Base-by-base conservation (phyloP, 768 basidiomycete species). In the Xerocomellus intermedius region DNA sequence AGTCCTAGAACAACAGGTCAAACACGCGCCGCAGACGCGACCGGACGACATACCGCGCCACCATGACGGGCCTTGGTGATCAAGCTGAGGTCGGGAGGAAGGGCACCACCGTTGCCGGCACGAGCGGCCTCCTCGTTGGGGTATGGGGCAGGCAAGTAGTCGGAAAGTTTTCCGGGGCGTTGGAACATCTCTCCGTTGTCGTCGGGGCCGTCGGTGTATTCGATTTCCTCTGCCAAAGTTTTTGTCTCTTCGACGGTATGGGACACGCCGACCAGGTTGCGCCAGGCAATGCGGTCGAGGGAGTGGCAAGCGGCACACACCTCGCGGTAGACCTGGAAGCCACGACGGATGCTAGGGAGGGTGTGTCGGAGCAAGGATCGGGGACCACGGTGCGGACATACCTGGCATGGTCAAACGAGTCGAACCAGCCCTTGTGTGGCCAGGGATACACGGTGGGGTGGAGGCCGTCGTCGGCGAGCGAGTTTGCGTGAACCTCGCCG, bases 251-350 rank as follows among this genome's bases (percentile, higher is more conserved):
- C 90, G 41, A 79, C 96, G 63, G 89, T 92, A 77, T 99, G 97
- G 28, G 94, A 97, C 52, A 98, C 94, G 68, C 94, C 97, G 61
- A 99, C 97, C 55, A 99, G 79, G 78, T 98, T 99, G 71, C 97
- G 92, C 97, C 97, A 99, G 55, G 97, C 97, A 69, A 99, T 95
- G 65, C 97, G 94, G 78, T 99, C 93, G 52, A 99, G 86, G 33
- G 97, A 99, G 74, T 99, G 97, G 75, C 97, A 99, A 12, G 97
- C 94, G 16, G 97, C 92, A 71, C 97, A 99, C 53, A 99, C 97
- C 76, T 99, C 96, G 60, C 94, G 92, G 81, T 99, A 99, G 53
- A 99, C 97, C 73, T 90, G 86, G 79, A 91, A 95, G 38, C 94
- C 95, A 69, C 96, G 83, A 65, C 95, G 94, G 68, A 98, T 95